Percentiles rank a stretch among this genome's conserved stretches.
Conservation (phyloP, 805 yeast species). For the Suhomyces faveliae region DNA sequence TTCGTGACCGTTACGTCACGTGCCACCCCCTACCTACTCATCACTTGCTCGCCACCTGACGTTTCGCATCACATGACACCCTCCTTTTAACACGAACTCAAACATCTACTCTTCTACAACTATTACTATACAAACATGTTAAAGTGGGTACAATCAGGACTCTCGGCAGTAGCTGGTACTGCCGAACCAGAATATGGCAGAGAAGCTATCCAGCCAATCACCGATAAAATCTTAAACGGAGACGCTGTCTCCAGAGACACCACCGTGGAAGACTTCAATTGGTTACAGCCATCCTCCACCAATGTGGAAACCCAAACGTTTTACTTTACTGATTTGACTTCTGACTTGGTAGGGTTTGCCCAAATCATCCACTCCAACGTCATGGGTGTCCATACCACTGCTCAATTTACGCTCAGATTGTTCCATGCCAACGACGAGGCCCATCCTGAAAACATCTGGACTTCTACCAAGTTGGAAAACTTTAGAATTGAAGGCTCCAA, state of each 20-base stretch:
- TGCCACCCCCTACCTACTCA: too few species aligned
- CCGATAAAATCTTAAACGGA: conserved; percentile 45
- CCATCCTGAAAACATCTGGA: conserved; percentile 66
- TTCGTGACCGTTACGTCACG: too few species aligned
- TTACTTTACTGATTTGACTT: conserved; percentile 65
- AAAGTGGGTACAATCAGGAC: conserved; percentile 81
- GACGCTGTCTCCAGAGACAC: conserved; percentile 53
- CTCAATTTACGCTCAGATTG: conserved; percentile 90
- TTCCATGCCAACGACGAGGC: conserved; percentile 47
- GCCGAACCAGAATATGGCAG: conserved; percentile 97
- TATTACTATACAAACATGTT: conserved; percentile 50
- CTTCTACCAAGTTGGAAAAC: conserved; percentile 84
- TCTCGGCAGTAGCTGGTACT: conserved; percentile 94
- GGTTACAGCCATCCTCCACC: conserved; percentile 74
- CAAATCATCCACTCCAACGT: conserved; percentile 93
- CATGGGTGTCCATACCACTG: conserved; percentile 82
- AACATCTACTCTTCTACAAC: not conserved
- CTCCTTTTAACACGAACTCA: conserved; percentile 1
- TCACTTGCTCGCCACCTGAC: conserved; percentile 1
- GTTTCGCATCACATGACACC: too few species aligned
- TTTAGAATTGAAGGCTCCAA: conserved; percentile 70
- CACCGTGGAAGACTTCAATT: conserved; percentile 64
- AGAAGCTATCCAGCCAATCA: conserved; percentile 86
- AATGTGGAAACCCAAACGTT: conserved; percentile 96
- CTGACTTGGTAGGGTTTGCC: conserved; percentile 79